Evolutionary conservation across 768 basidiomycete species (phyloP).

Genomic region (Paxillus rubicundulus): DNA sequence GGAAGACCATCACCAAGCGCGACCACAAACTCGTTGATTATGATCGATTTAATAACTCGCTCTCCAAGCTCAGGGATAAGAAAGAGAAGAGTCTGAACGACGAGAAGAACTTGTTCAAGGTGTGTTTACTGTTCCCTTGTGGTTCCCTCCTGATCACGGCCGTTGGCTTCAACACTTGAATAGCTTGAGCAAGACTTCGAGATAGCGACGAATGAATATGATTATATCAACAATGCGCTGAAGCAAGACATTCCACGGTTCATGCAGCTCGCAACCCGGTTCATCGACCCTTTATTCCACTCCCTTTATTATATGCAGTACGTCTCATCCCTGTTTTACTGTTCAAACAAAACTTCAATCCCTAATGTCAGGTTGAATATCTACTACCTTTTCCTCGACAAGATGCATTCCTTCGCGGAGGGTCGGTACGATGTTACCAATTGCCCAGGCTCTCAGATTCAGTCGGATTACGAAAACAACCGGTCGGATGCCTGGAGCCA

Average conservation of each 20-base stretch:
- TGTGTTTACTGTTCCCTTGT: slow-evolving; percentile 27
- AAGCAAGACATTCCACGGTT: slow-evolving; percentile 95
- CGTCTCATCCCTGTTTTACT: slow-evolving; percentile 34
- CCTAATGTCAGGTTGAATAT: slow-evolving; percentile 69
- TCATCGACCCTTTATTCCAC: slow-evolving; percentile 97
- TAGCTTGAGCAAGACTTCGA: slow-evolving; percentile 97
- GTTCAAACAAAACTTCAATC: background rate
- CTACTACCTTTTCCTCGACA: slow-evolving; percentile 92
- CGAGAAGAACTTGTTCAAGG: slow-evolving; percentile 97
- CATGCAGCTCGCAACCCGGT: slow-evolving; percentile 80
- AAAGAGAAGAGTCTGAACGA: slow-evolving; percentile 95
- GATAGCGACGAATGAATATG: slow-evolving; percentile 86
- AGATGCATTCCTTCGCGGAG: slow-evolving; percentile 83
- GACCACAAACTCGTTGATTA: slow-evolving; percentile 97
- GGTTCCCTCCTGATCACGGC: background rate
- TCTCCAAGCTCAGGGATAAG: slow-evolving; percentile 95
- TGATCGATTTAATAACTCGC: slow-evolving; percentile 93
- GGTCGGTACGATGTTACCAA: slow-evolving; percentile 74
- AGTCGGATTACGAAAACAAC: slow-evolving; percentile 70
- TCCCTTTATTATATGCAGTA: slow-evolving; percentile 99
- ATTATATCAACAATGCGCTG: slow-evolving; percentile 84
- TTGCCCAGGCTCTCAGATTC: slow-evolving; percentile 65
- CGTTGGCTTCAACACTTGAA: background rate
- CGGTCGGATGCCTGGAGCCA: slow-evolving; percentile 79
- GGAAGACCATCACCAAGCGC: slow-evolving; percentile 94